These are phyloP conservation scores for Lactifluus hygrophoroides DNA, from an alignment of 768 basidiomycete species.

Conservation along the genomic window DNA sequence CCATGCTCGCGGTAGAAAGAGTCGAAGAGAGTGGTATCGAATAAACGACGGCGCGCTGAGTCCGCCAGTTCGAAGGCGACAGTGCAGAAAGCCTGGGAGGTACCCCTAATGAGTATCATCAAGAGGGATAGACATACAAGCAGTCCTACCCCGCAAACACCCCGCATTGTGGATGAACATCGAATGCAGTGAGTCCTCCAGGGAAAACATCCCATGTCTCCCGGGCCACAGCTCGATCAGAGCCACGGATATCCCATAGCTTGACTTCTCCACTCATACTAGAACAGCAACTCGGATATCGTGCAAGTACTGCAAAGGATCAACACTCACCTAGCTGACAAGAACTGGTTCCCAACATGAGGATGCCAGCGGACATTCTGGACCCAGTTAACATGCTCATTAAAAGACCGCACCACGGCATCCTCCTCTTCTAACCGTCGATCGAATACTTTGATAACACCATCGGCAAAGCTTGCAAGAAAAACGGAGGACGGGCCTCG, in stretches of 20 bases:
- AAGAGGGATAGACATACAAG: background rate
- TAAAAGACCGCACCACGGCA: conserved; percentile 70
- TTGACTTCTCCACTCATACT: conserved; percentile 88
- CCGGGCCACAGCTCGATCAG: conserved; percentile 38
- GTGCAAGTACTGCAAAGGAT: conserved; percentile 19
- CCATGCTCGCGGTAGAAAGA: conserved; percentile 40
- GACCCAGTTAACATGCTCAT: conserved; percentile 76
- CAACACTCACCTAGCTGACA: conserved; percentile 83
- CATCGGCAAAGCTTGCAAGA: conserved; percentile 89
- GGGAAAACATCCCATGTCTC: conserved; percentile 58
- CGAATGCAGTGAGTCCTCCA: conserved; percentile 73
- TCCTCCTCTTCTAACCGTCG: conserved; percentile 78
- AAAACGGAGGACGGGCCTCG: conserved; percentile 69
- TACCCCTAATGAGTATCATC: background rate
- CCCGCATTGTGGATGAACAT: conserved; percentile 73
- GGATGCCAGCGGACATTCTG: conserved; percentile 86
- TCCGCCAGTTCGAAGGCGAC: conserved; percentile 50
- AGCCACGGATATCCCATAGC: conserved; percentile 79
- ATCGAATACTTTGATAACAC: conserved; percentile 84
- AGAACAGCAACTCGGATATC: conserved; percentile 4
- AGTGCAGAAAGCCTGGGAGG: conserved; percentile 37
- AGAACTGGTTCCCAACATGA: conserved; percentile 52
- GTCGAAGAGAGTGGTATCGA: conserved; percentile 37
- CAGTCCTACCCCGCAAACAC: conserved; percentile 76
- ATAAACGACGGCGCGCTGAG: conserved; percentile 55